Evolutionary conservation across 164 flowering plant genomes (phyloP).

Genomic region (Umbilicus rupestris): DNA sequence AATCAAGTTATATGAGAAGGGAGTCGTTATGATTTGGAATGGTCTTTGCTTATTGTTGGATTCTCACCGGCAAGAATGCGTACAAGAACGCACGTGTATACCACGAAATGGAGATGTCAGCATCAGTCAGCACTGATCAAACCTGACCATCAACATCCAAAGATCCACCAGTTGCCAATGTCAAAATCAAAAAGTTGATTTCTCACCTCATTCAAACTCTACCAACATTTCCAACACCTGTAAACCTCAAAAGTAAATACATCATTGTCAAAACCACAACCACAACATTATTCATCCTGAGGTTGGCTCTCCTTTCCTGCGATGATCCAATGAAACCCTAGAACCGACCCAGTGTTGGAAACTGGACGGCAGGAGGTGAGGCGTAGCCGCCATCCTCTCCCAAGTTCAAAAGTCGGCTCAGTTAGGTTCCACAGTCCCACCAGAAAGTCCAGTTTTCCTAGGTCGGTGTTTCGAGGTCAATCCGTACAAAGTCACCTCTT

Average conservation of each 20-base stretch:
- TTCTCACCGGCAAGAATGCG: background rate
- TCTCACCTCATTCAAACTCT: no score
- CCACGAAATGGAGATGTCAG: background rate
- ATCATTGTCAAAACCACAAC: background rate
- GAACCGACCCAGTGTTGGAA: background rate
- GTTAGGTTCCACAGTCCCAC: background rate
- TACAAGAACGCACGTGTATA: conserved; percentile 1
- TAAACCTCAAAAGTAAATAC: background rate
- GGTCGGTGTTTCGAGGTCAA: background rate
- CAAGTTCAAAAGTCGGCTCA: conserved; percentile 2
- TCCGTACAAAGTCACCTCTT: background rate
- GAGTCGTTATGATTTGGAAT: no score
- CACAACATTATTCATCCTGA: background rate
- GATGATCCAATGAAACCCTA: background rate
- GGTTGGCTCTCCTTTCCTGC: no score
- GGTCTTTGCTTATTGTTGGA: background rate
- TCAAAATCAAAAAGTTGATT: no score
- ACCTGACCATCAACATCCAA: background rate
- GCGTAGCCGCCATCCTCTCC: background rate
- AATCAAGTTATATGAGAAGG: no score
- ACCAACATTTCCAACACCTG: no score
- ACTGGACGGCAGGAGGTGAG: background rate
- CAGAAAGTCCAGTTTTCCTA: background rate
- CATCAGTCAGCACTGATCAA: background rate
- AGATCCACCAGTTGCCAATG: no score